Base-by-base conservation (phyloP, 108 stramenopile species). In the Nitzschia sp. region DNA sequence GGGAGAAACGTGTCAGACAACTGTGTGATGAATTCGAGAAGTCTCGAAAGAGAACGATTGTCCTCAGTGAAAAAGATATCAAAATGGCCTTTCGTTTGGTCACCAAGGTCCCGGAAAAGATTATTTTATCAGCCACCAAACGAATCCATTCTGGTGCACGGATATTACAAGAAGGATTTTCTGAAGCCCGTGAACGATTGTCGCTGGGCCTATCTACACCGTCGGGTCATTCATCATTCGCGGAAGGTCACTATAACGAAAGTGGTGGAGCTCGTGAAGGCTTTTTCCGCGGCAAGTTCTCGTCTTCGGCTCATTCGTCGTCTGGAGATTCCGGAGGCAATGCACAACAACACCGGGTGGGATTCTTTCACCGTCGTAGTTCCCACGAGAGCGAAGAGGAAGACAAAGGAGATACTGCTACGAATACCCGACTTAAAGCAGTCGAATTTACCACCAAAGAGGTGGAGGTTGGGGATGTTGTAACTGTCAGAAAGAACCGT, bases 11-110 rank as follows among this genome's bases (percentile, higher is more conserved):
- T 24, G 66, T 89, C 42, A 25, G 42, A 1, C 66, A 76, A 53
- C 59, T 82, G 23, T 64, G 58, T 27, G 33, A 26, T 6, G 75
- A 75, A 65, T 76, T 76, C 27, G 75, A 76, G 59, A 64, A 23
- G 26, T 62, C 70, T 15, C 42, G 59, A 5, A 47, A 46, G 32
- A 35, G 62, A 9, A 71, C 66, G 51, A 62, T 81, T 46, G 67
- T 70, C 27, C 48, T 81, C 24, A 68, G 63, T 33, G 80, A 81
- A 58, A 70, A 81, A 4, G 80, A 75, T 63, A 71, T 75, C 51
- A 45, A 45, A 46, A 28, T 56, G 70, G 80, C 80, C n/a, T 78
- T 85, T 48, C 72, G 77, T 53, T 65, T 80, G 47, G 80, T 85
- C 24, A 79, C 76, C 3, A 65, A 23, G 9, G 67, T 81, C 13